A percentile compares a stretch with the other conserved stretches of the same genome.
Conservation (phyloP, 1,284 basidiomycete genomes). For the Vanrija sp. region DNA sequence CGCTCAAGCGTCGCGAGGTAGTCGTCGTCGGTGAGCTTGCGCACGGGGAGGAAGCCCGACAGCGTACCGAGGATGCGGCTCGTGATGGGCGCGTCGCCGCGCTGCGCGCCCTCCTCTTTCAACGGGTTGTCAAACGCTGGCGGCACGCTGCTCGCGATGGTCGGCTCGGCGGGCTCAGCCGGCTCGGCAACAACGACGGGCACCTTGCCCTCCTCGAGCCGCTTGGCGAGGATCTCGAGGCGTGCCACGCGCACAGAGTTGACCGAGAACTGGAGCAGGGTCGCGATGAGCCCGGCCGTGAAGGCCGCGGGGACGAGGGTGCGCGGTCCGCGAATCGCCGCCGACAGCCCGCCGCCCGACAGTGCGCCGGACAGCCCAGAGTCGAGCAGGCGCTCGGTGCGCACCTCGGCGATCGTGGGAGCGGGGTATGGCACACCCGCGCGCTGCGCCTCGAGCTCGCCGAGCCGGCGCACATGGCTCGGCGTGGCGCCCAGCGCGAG, state of each 20-base stretch:
- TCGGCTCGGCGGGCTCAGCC: too few relatives aligned
- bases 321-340: conserved; percentile 22
- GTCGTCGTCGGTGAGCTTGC: conserved; percentile 39
- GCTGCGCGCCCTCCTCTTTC: background rate
- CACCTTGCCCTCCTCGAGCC: background rate
- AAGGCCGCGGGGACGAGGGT: conserved; percentile 31
- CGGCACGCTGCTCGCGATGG: background rate
- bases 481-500: conserved; percentile 19
- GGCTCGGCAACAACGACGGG: too few relatives aligned
- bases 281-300: conserved; percentile 34
- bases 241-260: conserved; percentile 34
- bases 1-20: conserved; percentile 33
- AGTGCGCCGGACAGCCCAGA: conserved; percentile 34
- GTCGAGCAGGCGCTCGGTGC: conserved; percentile 36
- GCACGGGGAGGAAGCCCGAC: conserved; percentile 33
- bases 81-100: conserved; percentile 23
- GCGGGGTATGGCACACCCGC: background rate
- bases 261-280: conserved; percentile 27
- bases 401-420: conserved; percentile 21
- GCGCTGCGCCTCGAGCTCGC: background rate
- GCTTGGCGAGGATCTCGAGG: conserved; percentile 28
- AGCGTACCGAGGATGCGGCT: conserved; percentile 29
- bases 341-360: conserved; percentile 26
- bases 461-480: conserved; percentile 14
- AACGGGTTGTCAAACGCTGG: background rate